Conservation (phyloP, 139 green algal genomes). For the Mychonastes homosphaera region DNA sequence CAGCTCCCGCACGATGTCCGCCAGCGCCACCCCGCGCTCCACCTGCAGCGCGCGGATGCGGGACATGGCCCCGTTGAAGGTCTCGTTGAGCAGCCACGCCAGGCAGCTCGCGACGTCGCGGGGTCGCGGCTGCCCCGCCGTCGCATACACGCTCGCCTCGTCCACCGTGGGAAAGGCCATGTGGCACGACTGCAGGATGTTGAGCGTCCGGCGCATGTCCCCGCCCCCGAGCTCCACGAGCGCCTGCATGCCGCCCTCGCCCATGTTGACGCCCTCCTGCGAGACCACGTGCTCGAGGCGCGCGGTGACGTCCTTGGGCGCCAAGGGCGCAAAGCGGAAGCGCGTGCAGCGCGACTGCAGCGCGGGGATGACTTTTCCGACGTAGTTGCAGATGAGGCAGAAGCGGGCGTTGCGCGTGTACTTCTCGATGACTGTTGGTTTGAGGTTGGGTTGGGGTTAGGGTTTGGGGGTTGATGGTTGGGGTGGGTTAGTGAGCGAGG, state of each 20-base stretch:
- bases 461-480: too few species aligned
- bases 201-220: constrained; percentile 93
- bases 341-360: constrained; percentile 91
- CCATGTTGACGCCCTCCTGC: constrained; percentile 53
- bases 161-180: constrained; percentile 59
- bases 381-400: constrained; percentile 99
- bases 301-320: constrained; percentile 44
- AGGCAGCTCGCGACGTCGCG: constrained; percentile 64
- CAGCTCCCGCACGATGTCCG: constrained; percentile 85
- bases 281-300: constrained; percentile 68
- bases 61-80: constrained; percentile 49
- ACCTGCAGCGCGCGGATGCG: constrained; percentile 53
- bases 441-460: too few species aligned
- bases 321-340: constrained; percentile 86
- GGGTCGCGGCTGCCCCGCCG: constrained; percentile 82
- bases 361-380: constrained; percentile 94
- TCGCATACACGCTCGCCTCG: constrained; percentile 75
- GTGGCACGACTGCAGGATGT: constrained; percentile 84
- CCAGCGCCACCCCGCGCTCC: constrained; percentile 71
- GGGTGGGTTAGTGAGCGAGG: too few species aligned
- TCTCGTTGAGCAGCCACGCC: constrained; percentile 76
- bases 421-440: constrained; percentile 90
- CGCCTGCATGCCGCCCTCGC: constrained; percentile 61
- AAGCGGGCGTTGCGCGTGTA: constrained; percentile 94
- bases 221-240: constrained; percentile 69